phyloP scores from a whole-genome alignment of 495 filamentous ascomycete species.

The Aspergillus funiculosus region DNA sequence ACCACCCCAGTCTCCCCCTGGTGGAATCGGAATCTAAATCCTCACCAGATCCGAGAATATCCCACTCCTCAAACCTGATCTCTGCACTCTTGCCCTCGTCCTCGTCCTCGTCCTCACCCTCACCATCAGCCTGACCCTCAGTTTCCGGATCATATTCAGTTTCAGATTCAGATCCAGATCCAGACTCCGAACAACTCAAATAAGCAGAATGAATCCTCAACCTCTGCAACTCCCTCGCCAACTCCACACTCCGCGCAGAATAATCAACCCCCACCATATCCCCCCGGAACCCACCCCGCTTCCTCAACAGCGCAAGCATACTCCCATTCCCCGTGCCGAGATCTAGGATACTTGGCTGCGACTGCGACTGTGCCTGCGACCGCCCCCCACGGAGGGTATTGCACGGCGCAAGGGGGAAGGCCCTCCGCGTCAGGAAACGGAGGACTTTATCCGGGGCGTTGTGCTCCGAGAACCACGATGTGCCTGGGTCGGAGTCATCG shows the following conservation, averaged over 20 bases:
- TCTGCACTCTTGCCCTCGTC: constrained; percentile 14
- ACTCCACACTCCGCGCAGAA: constrained; percentile 60
- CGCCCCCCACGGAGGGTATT: constrained; percentile 15
- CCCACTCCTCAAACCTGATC: constrained; percentile 66
- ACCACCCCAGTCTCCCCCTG: constrained; percentile 28
- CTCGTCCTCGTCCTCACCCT: constrained; percentile 5
- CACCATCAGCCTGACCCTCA: constrained; percentile 10
- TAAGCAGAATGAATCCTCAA: constrained; percentile 38
- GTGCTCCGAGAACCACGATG: constrained; percentile 50
- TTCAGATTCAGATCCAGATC: constrained; percentile 29
- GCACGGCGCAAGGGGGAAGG: constrained; percentile 35
- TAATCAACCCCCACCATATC: constrained; percentile 85
- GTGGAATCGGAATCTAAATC: constrained; percentile 28
- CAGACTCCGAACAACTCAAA: constrained; percentile 26
- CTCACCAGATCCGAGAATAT: constrained; percentile 56
- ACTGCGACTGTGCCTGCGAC: constrained; percentile 4
- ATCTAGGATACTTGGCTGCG: constrained; percentile 53
- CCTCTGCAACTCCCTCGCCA: constrained; percentile 53
- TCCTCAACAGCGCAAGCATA: constrained; percentile 68
- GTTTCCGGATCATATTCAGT: constrained; percentile 23
- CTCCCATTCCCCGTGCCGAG: constrained; percentile 91
- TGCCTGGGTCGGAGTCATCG: constrained; percentile 45
- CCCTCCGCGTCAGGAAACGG: constrained; percentile 32
- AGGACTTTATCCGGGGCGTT: constrained; percentile 47
- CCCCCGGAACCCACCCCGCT: constrained; percentile 52